Base-by-base conservation (phyloP, 1,284 basidiomycete species). In the Sanghuangporus weigelae region DNA sequence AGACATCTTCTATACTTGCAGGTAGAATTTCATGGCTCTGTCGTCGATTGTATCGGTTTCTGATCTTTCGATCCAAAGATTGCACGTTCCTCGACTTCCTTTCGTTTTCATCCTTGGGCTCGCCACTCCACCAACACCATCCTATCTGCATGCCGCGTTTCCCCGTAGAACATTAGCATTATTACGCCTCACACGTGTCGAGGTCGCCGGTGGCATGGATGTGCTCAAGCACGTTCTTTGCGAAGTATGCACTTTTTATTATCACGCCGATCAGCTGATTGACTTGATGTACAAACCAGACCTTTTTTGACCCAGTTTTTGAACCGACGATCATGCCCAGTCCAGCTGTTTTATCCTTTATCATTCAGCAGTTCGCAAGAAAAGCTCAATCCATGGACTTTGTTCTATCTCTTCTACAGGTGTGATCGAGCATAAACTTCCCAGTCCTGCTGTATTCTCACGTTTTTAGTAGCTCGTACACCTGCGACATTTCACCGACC, bases 1-100 rank as follows among this genome's bases (percentile, higher is more conserved):
- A 68, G 87, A 90, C 68, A 68, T 89, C 8, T 82, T 90, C 53
- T 81, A 86, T 63, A 85, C 90, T 26, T 87, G 82, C 77, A 89
- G 86, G 88, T 86, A 67, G 63, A 12, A 38, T 56, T 48, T 42
- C 46, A 26, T 38, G 19, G 3, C 12, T 38, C 1, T 62, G 39
- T 35, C 8, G 12, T 2, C 5, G 7, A 16, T 51, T 21, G 35
- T 10, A 7, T 2, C 42, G n/a, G 36, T 26, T 62, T 59, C 36
- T 46, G 50, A 11, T 23, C 82, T 81, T 65, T 48, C 48, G 55
- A 59, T 48, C 16, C 44, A 14, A 39, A 79, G 77, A 58, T 63
- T 73, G 63, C 78, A 80, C 59, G 74, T 84, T 21, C 73, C 80
- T 11, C 72, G 70, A 7, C 73, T 89, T 2, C 87, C 86, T 0